Evolutionary conservation across 2,329 filamentous ascomycete genomes (phyloP).

Genomic region (Hirsutella thompsonii): DNA sequence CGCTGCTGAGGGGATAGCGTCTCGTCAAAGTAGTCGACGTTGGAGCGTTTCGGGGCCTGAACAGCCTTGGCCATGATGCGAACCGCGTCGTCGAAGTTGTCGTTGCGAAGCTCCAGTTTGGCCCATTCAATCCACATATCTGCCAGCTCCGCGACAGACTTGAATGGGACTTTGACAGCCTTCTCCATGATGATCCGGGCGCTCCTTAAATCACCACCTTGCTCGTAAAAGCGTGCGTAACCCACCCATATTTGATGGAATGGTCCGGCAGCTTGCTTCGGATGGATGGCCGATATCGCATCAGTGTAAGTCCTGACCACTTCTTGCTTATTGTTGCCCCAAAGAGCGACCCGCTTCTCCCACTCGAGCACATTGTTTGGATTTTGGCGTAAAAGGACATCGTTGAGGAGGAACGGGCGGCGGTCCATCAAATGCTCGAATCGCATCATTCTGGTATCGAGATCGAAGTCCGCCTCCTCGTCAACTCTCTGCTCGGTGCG

Average conservation of each 20-base stretch:
- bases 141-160: conserved; percentile 89
- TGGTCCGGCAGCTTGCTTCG: conserved; percentile 85
- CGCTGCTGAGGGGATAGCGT: conserved; percentile 85
- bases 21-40: conserved; percentile 98
- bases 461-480: conserved; percentile 78
- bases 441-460: conserved; percentile 94
- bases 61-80: conserved; percentile 96
- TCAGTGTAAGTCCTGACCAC: conserved; percentile 90
- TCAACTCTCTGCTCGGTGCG: conserved; percentile 74
- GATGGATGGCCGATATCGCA: conserved; percentile 83
- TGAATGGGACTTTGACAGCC: conserved; percentile 94
- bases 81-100: conserved; percentile 90
- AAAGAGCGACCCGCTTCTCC: conserved; percentile 92
- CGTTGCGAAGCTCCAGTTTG: conserved; percentile 90
- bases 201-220: conserved; percentile 68
- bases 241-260: conserved; percentile 95
- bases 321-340: conserved; percentile 86
- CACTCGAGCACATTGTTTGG: conserved; percentile 93
- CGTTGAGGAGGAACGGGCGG: conserved; percentile 88
- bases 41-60: conserved; percentile 93
- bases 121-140: conserved; percentile 99
- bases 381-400: conserved; percentile 89
- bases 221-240: conserved; percentile 95
- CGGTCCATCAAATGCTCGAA: conserved; percentile 98
- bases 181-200: conserved; percentile 94